Evolutionary conservation across 345 rosid species (phyloP).

Genomic region (Gossypium herbaceum): DNA sequence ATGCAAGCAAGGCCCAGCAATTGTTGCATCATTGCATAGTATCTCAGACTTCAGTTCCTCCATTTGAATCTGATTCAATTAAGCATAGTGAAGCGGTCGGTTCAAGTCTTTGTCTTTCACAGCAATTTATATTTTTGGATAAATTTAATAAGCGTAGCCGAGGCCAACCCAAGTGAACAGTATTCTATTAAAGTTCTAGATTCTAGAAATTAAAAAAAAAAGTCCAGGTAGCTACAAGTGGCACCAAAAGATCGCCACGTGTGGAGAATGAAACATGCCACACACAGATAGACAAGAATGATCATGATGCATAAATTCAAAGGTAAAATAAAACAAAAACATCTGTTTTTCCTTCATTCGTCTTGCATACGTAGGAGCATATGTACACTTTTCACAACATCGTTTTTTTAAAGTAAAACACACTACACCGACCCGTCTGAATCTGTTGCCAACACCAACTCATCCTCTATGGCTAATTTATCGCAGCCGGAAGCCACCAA

Average conservation of each 20-base stretch:
- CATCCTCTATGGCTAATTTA: conserved; percentile 11
- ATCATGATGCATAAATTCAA: background rate
- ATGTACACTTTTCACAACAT: too few species aligned
- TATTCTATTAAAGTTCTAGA: background rate
- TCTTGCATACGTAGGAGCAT: background rate
- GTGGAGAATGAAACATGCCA: background rate
- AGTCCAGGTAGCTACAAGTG: background rate
- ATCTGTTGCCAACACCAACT: background rate
- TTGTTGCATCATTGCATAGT: background rate
- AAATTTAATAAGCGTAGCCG: background rate
- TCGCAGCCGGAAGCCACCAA: conserved; percentile 18
- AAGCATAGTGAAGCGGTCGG: background rate
- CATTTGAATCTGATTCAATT: background rate
- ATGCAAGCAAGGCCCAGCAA: background rate
- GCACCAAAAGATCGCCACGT: background rate
- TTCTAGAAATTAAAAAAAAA: background rate
- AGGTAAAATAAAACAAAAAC: background rate
- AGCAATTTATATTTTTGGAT: background rate
- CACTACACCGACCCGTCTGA: background rate
- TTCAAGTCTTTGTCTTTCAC: background rate
- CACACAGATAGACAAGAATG: background rate
- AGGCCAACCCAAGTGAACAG: background rate
- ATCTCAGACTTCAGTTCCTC: background rate
- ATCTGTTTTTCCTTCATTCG: background rate
- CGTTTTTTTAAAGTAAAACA: background rate